phyloP scores from a whole-genome alignment of 805 yeast genomes.

The Phaffomyces antillensis region DNA sequence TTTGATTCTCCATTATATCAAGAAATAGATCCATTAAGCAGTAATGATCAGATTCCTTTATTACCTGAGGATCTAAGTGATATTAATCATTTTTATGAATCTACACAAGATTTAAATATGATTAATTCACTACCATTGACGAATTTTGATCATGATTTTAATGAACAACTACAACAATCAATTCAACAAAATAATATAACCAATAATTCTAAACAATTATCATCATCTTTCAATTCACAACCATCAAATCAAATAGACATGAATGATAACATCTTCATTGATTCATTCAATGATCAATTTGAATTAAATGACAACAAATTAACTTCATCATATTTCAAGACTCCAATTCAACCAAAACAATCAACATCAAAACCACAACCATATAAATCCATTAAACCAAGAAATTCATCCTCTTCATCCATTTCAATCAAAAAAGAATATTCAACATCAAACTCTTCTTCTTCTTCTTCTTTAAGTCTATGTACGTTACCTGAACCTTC shows the following conservation, averaged over 20 bases:
- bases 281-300: neutral
- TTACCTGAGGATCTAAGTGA: constrained; percentile 18
- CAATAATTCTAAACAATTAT: too few relatives aligned
- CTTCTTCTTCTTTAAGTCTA: neutral
- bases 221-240: neutral
- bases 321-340: neutral
- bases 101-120: constrained; percentile 3
- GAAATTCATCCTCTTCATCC: too few relatives aligned
- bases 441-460: neutral
- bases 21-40: constrained; percentile 15
- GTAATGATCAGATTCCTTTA: neutral
- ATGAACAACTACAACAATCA: neutral
- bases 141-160: constrained; percentile 2
- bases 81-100: constrained; percentile 10
- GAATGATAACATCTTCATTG: neutral
- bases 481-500: constrained; percentile 4
- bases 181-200: neutral
- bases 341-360: constrained; percentile 2
- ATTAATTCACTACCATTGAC: constrained; percentile 3
- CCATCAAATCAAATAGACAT: neutral
- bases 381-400: neutral
- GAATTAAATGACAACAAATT: neutral
- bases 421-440: too few relatives aligned
- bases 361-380: neutral
- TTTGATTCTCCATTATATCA: constrained; percentile 17